Conservation (phyloP, 129 eudicot species). For the Rutidosis leptorrhynchoides region DNA sequence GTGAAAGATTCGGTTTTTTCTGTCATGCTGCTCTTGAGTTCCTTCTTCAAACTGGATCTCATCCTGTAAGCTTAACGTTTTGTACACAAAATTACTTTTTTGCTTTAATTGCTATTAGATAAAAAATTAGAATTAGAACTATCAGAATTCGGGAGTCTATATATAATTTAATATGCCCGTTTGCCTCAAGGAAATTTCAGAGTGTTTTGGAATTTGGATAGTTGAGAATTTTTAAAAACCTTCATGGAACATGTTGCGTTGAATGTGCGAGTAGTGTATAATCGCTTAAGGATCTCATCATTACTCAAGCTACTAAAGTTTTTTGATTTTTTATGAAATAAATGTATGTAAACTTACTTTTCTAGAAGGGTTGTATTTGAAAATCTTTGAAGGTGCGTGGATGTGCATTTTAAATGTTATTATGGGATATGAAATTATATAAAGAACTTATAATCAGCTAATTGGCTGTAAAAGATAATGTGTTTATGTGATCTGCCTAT, state of each 20-base stretch:
- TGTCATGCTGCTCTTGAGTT: conserved; percentile 97
- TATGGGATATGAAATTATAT: neutral
- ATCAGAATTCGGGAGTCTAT: neutral
- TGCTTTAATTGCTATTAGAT: conserved; percentile 2
- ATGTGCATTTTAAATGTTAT: neutral
- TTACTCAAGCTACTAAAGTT: neutral
- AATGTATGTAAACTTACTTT: neutral
- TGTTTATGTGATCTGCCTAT: neutral
- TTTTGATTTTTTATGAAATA: neutral
- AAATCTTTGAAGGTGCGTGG: neutral
- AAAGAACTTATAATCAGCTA: neutral
- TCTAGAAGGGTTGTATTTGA: neutral
- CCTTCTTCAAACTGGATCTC: conserved; percentile 91
- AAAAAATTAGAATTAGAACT: too few relatives aligned
- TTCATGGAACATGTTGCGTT: neutral
- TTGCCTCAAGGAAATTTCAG: neutral
- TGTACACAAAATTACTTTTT: neutral
- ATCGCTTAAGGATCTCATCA: neutral
- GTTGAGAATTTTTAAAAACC: neutral
- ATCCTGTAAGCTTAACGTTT: conserved; percentile 70
- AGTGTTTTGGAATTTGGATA: neutral
- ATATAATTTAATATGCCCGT: neutral
- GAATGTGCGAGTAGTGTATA: neutral
- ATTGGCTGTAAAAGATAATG: neutral
- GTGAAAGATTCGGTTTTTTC: conserved; percentile 94